Conservation (phyloP, 805 yeast genomes). For the Monosporozyma aerobia region DNA sequence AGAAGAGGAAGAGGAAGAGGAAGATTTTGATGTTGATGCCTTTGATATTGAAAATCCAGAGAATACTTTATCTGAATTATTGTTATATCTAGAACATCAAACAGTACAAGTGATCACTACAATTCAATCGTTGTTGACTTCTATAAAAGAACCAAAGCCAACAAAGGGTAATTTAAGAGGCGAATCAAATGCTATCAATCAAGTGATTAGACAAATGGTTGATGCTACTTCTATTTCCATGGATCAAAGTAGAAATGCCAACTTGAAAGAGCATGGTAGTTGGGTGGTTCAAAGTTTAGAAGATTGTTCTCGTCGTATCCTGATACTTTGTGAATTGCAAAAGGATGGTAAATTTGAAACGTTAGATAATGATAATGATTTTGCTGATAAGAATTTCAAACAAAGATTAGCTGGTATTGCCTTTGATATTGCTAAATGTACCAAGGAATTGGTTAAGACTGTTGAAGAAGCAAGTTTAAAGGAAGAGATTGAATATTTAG, state of each 20-base stretch:
- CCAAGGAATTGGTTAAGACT: conserved; percentile 90
- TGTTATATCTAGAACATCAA: conserved; percentile 83
- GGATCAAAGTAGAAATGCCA: conserved; percentile 79
- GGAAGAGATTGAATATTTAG: conserved; percentile 75
- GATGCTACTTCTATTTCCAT: conserved; percentile 81
- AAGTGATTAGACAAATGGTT: conserved; percentile 77
- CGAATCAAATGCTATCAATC: conserved; percentile 67
- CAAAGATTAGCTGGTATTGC: conserved; percentile 94
- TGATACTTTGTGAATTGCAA: conserved; percentile 44
- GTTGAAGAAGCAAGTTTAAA: conserved; percentile 90
- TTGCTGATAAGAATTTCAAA: conserved; percentile 81
- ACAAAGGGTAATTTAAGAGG: conserved; percentile 64
- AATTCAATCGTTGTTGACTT: conserved; percentile 69
- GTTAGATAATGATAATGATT: conserved; percentile 42
- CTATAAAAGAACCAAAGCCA: conserved; percentile 69
- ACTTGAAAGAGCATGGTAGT: conserved; percentile 79
- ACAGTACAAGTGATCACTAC: conserved; percentile 86
- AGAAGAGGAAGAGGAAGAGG: conserved; percentile 12
- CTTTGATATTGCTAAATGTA: conserved; percentile 91
- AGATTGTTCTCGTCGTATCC: conserved; percentile 82
- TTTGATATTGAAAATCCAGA: conserved; percentile 84
- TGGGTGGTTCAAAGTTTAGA: conserved; percentile 83
- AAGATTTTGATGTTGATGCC: conserved; percentile 55
- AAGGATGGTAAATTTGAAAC: conserved; percentile 27
- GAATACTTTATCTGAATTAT: conserved; percentile 73